phyloP scores from a whole-genome alignment of 805 yeast genomes.

The Metahyphopichia silvanorum region DNA sequence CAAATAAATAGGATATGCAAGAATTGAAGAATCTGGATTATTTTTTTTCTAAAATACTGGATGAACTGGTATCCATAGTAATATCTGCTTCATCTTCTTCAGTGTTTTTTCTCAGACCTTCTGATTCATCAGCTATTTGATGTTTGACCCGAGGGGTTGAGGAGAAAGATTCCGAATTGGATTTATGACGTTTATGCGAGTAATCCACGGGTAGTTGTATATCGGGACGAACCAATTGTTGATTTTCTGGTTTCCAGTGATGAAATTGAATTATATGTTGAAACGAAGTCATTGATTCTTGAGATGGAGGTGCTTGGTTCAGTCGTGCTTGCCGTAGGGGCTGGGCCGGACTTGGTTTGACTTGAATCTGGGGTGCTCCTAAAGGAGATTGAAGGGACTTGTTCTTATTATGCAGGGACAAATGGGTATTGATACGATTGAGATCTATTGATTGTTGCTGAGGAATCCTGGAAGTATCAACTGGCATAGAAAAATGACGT shows the following conservation, averaged over 20 bases:
- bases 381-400: slow-evolving; percentile 13
- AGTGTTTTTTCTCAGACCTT: slow-evolving; percentile 16
- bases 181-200: slow-evolving; percentile 38
- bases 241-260: slow-evolving; percentile 51
- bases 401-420: slow-evolving; percentile 2
- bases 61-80: slow-evolving; percentile 11
- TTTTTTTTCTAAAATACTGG: too few species aligned
- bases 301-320: slow-evolving; percentile 35
- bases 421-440: slow-evolving; percentile 4
- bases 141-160: neutral
- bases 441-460: slow-evolving; percentile 5
- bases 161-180: slow-evolving; percentile 21
- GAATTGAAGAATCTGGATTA: too few species aligned
- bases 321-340: slow-evolving; percentile 36
- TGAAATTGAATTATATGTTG: slow-evolving; percentile 55
- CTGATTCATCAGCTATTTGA: slow-evolving; percentile 10
- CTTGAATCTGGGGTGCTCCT: slow-evolving; percentile 38
- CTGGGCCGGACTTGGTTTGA: slow-evolving; percentile 40
- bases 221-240: slow-evolving; percentile 7
- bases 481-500: slow-evolving; percentile 43
- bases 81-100: slow-evolving; percentile 9
- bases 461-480: slow-evolving; percentile 14
- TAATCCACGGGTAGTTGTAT: slow-evolving; percentile 1
- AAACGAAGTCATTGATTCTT: slow-evolving; percentile 43
- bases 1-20: too few species aligned